phyloP scores from a whole-genome alignment of 805 yeast genomes.

The Tetrapisispora fleetii region DNA sequence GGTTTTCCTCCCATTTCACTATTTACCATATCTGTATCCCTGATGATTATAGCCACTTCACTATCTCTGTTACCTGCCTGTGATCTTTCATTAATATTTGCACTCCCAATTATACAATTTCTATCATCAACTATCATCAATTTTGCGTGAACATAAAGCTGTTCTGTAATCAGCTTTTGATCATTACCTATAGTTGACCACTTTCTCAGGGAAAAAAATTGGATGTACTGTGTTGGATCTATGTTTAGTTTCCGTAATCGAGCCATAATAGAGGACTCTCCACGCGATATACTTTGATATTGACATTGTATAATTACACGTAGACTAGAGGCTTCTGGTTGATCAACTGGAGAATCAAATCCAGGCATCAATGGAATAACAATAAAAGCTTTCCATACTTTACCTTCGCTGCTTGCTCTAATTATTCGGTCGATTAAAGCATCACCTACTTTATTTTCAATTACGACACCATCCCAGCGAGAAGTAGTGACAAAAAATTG shows the following conservation, averaged over 20 bases:
- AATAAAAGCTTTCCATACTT: slow-evolving; percentile 81
- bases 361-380: slow-evolving; percentile 97
- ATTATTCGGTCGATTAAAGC: slow-evolving; percentile 95
- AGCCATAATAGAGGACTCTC: slow-evolving; percentile 78
- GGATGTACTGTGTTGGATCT: slow-evolving; percentile 83
- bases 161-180: slow-evolving; percentile 73
- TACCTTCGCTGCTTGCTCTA: slow-evolving; percentile 69
- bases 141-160: slow-evolving; percentile 88
- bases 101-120: slow-evolving; percentile 90
- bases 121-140: slow-evolving; percentile 87
- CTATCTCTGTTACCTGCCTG: slow-evolving; percentile 93
- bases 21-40: slow-evolving; percentile 66
- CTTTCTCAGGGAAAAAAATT: slow-evolving; percentile 82
- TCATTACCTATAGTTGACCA: slow-evolving; percentile 89
- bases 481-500: slow-evolving; percentile 93
- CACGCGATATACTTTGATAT: slow-evolving; percentile 85
- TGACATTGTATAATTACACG: slow-evolving; percentile 96
- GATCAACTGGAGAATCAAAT: slow-evolving; percentile 84
- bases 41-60: slow-evolving; percentile 80
- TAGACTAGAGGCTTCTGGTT: slow-evolving; percentile 89
- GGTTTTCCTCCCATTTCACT: slow-evolving; percentile 73
- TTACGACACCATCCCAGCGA: slow-evolving; percentile 68
- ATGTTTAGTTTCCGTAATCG: slow-evolving; percentile 71
- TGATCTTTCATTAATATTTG: slow-evolving; percentile 93
- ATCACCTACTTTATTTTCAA: slow-evolving; percentile 81